Evolutionary conservation across 73 alveolate genomes (phyloP), one percentile per base, ranked within the genome.

Genomic region (Blepharisma japonicum): DNA sequence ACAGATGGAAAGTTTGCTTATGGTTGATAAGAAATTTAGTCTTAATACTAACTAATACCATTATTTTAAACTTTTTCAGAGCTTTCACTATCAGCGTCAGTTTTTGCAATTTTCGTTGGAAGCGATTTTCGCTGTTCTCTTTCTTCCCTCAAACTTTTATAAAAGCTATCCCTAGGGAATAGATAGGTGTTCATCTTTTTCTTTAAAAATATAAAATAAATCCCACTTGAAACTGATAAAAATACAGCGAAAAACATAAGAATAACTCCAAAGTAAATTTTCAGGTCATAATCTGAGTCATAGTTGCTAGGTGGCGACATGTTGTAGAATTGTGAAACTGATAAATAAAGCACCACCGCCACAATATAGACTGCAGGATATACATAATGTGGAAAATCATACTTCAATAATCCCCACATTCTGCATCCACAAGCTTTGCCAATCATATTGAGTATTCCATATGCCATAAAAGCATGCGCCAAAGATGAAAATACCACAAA

Each of bases 361-460:
- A 61, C 14, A 18, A 39, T 39, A 61, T 61, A 61, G 5, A 61
- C 23, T 2, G 5, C 38, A 61, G 74, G 74, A 25, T 61, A 61
- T 14, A 61, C 47, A 61, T 61, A 61, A 5, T 61, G 38, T 9
- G 23, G 47, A 20, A 61, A 20, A 61, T 14, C 14, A 61, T 14
- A 61, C 46, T 25, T 61, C 23, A 61, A 61, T 8, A 61, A 61
- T 18, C 74, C 74, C 14, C 74, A 61, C 14, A n/a, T 14, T 18
- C 50, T 20, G 47, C 74, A 61, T 9, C 74, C 74, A 61, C 74
- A 61, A 25, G 49, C 74, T 3, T 14, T 25, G 11, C 74, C 74
- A 14, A 61, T 20, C 39, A 61, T n/a, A 8, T 14, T 9, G 46
- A 61, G 47, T 14, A 61, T 61, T 3, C 49, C 74, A 25, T 61